Evolutionary conservation across 768 basidiomycete species (phyloP).

Genomic region (Amanita fuliginea): DNA sequence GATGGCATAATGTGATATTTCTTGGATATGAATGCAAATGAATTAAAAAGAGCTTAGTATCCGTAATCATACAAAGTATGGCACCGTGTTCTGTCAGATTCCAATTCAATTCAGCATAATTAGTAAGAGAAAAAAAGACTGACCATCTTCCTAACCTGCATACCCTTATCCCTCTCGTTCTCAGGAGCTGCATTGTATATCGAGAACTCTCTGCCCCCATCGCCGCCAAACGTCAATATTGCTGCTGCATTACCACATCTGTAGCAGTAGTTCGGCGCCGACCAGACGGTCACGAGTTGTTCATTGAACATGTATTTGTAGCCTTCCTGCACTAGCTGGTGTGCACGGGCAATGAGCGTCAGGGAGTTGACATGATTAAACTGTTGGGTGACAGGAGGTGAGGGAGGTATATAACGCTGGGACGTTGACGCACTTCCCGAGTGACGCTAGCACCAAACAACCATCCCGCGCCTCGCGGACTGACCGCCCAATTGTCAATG

Average conservation of each 20-base stretch:
- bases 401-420: too few relatives aligned
- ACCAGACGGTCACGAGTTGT: conserved; percentile 88
- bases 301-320: conserved; percentile 97
- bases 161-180: conserved; percentile 77
- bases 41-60: background rate
- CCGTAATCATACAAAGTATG: conserved; percentile 36
- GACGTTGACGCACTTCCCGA: conserved; percentile 66
- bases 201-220: conserved; percentile 56
- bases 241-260: conserved; percentile 84
- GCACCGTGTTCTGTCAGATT: conserved; percentile 35
- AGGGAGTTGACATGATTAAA: conserved; percentile 92
- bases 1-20: too few relatives aligned
- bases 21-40: background rate
- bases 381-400: conserved; percentile 27
- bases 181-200: conserved; percentile 84
- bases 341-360: conserved; percentile 83
- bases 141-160: conserved; percentile 67
- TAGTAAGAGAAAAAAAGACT: conserved; percentile 16
- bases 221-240: conserved; percentile 75
- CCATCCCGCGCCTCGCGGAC: conserved; percentile 94
- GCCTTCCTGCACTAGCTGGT: conserved; percentile 94
- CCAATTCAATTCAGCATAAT: background rate
- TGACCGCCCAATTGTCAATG: conserved; percentile 93
- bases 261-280: conserved; percentile 78
- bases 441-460: conserved; percentile 84